Evolutionary conservation across 179 eudicot genomes (phyloP).

Genomic region (Pouteria campechiana): DNA sequence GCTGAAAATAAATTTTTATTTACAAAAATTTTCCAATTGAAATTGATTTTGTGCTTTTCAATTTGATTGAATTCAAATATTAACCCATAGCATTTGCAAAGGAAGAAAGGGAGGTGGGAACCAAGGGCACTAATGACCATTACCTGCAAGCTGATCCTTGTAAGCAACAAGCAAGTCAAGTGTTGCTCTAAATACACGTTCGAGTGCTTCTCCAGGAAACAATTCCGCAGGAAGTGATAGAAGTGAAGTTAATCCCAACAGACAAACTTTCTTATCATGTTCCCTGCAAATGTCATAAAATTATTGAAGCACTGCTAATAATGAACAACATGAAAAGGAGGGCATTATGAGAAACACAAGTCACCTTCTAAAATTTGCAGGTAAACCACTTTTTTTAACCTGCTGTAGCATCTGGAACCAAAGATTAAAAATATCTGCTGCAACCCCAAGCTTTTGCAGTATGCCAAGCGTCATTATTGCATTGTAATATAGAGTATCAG

Average conservation of each 20-base stretch:
- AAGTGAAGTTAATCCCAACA: conserved; percentile 87
- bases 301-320: not conserved
- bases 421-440: conserved; percentile 68
- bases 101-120: not conserved
- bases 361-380: conserved; percentile 76
- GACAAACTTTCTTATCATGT: conserved; percentile 95
- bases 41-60: no score
- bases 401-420: conserved; percentile 99
- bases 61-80: no score
- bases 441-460: conserved; percentile 79
- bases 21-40: no score
- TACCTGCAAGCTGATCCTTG: conserved; percentile 94
- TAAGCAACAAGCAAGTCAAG: conserved; percentile 93
- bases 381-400: conserved; percentile 72
- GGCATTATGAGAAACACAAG: not conserved
- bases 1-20: no score
- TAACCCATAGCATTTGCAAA: not conserved
- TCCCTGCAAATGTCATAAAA: conserved; percentile 38
- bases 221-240: conserved; percentile 75
- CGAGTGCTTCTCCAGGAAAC: conserved; percentile 80
- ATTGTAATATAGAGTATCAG: conserved; percentile 91
- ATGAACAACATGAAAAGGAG: no score
- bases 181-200: conserved; percentile 77
- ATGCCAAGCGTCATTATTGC: conserved; percentile 60
- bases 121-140: not conserved